phyloP scores from a whole-genome alignment of 163 green algal species.

The Prototheca stagnorum region DNA sequence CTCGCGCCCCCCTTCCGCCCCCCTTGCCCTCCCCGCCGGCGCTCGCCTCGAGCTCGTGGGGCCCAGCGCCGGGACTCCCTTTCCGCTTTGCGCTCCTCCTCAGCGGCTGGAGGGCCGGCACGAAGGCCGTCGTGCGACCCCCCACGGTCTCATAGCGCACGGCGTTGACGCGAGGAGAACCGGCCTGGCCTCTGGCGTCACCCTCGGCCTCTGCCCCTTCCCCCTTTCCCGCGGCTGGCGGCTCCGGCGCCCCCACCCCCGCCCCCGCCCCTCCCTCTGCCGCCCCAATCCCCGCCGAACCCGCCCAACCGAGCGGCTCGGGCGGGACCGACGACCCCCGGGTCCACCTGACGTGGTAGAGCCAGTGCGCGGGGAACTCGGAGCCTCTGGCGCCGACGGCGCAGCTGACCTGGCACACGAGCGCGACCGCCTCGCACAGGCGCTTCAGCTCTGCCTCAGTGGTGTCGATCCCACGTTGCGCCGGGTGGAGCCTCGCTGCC shows the following conservation, averaged over 20 bases:
- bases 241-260: too few species aligned
- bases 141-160: slow-evolving; percentile 26
- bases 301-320: too few species aligned
- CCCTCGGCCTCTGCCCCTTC: too few species aligned
- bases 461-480: slow-evolving; percentile 24
- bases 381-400: slow-evolving; percentile 32
- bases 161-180: too few species aligned
- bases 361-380: slow-evolving; percentile 40
- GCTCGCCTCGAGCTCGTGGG: too few species aligned
- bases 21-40: too few species aligned
- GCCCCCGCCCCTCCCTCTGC: too few species aligned
- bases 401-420: slow-evolving; percentile 26
- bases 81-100: background rate
- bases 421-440: slow-evolving; percentile 22
- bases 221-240: too few species aligned
- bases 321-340: background rate
- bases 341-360: slow-evolving; percentile 48
- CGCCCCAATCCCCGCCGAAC: too few species aligned
- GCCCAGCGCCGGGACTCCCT: too few species aligned
- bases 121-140: slow-evolving; percentile 27
- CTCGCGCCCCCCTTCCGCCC: too few species aligned
- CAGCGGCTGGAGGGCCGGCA: slow-evolving; percentile 24
- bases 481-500: slow-evolving; percentile 41
- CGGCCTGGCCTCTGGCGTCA: slow-evolving; percentile 18
- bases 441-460: slow-evolving; percentile 3